phyloP scores from a whole-genome alignment of 441 rosid genomes.

The Croton setiger region DNA sequence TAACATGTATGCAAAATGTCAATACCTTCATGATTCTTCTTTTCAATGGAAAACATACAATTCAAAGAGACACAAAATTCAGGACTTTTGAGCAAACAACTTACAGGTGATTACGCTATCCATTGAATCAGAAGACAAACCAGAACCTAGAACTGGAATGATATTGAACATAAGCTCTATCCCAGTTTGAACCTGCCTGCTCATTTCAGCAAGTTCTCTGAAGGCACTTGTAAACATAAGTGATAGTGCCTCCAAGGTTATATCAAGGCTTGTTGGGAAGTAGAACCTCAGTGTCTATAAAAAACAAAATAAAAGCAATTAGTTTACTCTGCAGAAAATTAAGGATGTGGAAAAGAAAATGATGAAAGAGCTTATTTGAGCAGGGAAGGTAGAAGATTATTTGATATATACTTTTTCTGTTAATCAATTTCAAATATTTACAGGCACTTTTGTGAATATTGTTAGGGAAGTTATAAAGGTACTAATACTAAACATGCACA shows the following conservation, averaged over 20 bases:
- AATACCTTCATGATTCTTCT: background rate
- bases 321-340: background rate
- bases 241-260: constrained; percentile 37
- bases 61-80: constrained; percentile 19
- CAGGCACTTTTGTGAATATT: background rate
- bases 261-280: constrained; percentile 42
- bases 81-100: constrained; percentile 51
- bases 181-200: constrained; percentile 19
- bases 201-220: constrained; percentile 43
- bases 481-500: background rate
- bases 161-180: constrained; percentile 49
- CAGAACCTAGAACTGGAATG: constrained; percentile 67
- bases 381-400: background rate
- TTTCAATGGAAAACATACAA: background rate
- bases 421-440: constrained; percentile 3
- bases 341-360: background rate
- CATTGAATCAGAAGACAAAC: constrained; percentile 47
- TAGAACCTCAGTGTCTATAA: constrained; percentile 60
- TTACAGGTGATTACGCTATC: constrained; percentile 65
- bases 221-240: constrained; percentile 35
- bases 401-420: background rate
- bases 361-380: background rate
- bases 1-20: background rate
- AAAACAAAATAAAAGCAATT: background rate
- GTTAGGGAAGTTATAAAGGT: too few relatives aligned